Base-by-base conservation (phyloP, 192 early-diverging fungal species). In the Rhizophagus clarus region DNA sequence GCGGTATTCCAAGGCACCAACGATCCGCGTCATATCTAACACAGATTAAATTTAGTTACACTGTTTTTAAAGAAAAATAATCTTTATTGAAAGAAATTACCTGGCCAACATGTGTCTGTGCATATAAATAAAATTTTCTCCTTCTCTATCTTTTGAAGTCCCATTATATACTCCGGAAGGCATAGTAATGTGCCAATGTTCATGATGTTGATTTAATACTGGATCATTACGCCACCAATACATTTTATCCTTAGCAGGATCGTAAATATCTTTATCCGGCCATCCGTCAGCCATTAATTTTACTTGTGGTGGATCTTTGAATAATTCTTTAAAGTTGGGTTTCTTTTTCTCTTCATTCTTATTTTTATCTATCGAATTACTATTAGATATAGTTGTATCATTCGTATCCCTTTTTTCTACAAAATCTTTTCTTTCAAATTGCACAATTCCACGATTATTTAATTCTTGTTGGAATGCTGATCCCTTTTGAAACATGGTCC, bases 221-320 rank as follows among this genome's bases (percentile, higher is more conserved):
- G 71, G 71, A 51, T 72, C 71, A 49, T 72, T 72, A 22, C 71
- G 22, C 71, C 71, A 72, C 71, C 71, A 72, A 28, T 9, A 72
- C 71, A 72, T 28, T 49, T n/a, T 49, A 72, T 72, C 71, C 5
- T 12, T 24, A 28, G n/a, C 40, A 11, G 71, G 71, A 51, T 49
- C 45, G 42, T 70, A 70, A 70, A 70, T 22, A 37, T 70, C 22
- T 70, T 70, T 37, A n/a, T 32, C 20, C 11, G 68, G 68, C 68
- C 68, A 70, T 42, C 68, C 68, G 24, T 70, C 32, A 10, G 17
- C 31, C 12, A 31, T 70, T 37, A 70, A 4, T 17, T 37, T 40
- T 7, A 34, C 68, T 40, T 31, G 68, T 37, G 68, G 68, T n/a
- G 68, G 68, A 70, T 70, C 49, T 56, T 56, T 56, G 3, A 56